Base-by-base conservation (phyloP, 805 yeast genomes). In the Starmera quercuum region DNA sequence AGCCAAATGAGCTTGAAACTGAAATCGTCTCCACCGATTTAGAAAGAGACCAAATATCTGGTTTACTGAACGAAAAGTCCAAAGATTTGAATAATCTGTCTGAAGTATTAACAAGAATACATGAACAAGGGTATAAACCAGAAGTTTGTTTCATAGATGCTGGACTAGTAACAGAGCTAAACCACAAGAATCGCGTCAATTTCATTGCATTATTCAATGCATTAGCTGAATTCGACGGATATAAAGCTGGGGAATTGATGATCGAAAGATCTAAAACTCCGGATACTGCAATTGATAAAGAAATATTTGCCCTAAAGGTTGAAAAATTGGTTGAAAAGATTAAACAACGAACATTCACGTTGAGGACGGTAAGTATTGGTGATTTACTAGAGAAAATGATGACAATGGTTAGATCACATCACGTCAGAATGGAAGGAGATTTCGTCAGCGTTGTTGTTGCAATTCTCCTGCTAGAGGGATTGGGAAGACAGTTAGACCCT, bases 371-470 rank as follows among this genome's bases (percentile, higher is more conserved):
- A 11, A 83, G 90, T 24, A 84, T 92, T 41, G 97, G 97, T 4
- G 97, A 88, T 49, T 63, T 92, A 37, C 64, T 92, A 37, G 92
- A 86, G 45, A 82, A 78, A 49, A 88, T 90, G 68, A 67, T 92
- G 38, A 66, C 78, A 4, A 87, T 92, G 97, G 97, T 92, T 14
- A 66, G 97, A 40, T 64, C 67, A 9, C 98, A 92, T 56, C 99
- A 92, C 57, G 98, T 92, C 16, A 71, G 96, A 51, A 83, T 92
- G 95, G 99, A 92, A 53, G 94, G 95, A 6, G 98, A 92, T 57
- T 92, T 92, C 52, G 78, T 92, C 28, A 86, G 95, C 20, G 95
- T 92, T 17, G 82, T 92, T n/a, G 86, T 92, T 21, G 95, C 97
- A 1, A 87, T 92, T 17, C 61, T 92, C 35, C 64, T 92, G 35